Base-by-base conservation (phyloP, 2,329 filamentous ascomycete genomes). In the Drechslerella dactyloides region DNA sequence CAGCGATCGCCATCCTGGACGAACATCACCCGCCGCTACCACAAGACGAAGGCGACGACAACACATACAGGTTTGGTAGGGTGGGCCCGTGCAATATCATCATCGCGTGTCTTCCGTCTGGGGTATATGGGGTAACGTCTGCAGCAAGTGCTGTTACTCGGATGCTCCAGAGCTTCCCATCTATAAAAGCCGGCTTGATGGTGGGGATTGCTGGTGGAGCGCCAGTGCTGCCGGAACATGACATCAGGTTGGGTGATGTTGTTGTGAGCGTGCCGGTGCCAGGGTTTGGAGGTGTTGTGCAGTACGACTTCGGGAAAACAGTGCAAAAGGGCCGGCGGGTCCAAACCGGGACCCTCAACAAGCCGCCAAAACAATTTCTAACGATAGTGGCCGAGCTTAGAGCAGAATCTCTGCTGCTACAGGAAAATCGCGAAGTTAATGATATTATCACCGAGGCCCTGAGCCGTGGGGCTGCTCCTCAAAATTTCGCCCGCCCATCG, bases 151-250 rank as follows among this genome's bases (percentile, higher is more conserved):
- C 56, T 30, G 51, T 24, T 21, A 17, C 51, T 17, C 15, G 19
- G n/a, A 37, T 64, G 52, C 52, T 50, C 2, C 60, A 17, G 13
- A 64, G 37, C 13, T 64, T 64, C 30, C 52, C 40, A 21, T 64
- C 51, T 50, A 35, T 64, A 21, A 48, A 2, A 6, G 24, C 33
- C 10, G 50, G 51, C 56, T 40, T 64, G 21, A 35, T 64, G 51
- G 60, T 64, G 17, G 60, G 60, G 1, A 50, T 64, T 27, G 60
- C 13, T 24, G 60, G 60, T 40, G 60, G 40, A 24, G 60, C 27
- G 15, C 60, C 60, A 37, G 8, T 11, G 17, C 17, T 23, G 30
- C 27, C 23, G 15, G 40, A 33, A 33, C 11, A 27, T 13, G 61
- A 65, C 33, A 60, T 60, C n/a, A 35, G 57, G 30, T 35, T 60